Evolutionary conservation across 805 yeast genomes (phyloP).

Genomic region (Dipodascus albidus): DNA sequence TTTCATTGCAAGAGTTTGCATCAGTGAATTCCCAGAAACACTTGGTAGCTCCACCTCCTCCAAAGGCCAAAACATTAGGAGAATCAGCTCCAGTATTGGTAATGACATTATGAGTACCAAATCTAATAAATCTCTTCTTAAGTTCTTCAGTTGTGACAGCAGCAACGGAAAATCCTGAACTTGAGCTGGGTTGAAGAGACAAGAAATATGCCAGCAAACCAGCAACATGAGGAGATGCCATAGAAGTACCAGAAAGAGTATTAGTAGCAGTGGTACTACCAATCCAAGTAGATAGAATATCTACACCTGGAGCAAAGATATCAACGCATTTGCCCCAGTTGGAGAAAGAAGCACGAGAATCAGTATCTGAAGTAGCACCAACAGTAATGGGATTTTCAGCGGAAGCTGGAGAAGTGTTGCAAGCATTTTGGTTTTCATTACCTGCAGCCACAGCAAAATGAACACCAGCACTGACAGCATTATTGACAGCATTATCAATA

Average conservation of each 20-base stretch:
- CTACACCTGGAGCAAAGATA: constrained; percentile 45
- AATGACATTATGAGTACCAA: constrained; percentile 38
- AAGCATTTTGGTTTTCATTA: constrained; percentile 49
- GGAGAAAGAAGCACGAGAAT: constrained; percentile 40
- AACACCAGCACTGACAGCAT: constrained; percentile 44
- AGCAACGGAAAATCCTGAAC: constrained; percentile 36
- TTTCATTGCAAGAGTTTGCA: background rate
- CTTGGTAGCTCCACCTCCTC: constrained; percentile 45
- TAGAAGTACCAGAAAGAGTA: constrained; percentile 48
- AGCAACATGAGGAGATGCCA: constrained; percentile 52
- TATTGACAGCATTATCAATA: constrained; percentile 46
- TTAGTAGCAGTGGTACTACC: constrained; percentile 40
- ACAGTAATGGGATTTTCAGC: constrained; percentile 42
- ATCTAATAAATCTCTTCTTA: constrained; percentile 39
- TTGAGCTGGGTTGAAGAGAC: constrained; percentile 41
- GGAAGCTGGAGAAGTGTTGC: constrained; percentile 47
- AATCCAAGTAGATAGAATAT: constrained; percentile 43
- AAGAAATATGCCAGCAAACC: constrained; percentile 46
- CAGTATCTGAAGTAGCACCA: constrained; percentile 36
- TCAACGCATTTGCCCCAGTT: constrained; percentile 45
- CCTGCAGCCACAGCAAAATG: constrained; percentile 57
- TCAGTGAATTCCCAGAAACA: background rate
- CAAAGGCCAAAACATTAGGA: constrained; percentile 48
- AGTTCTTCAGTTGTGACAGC: constrained; percentile 40
- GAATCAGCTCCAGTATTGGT: constrained; percentile 36